Base-by-base conservation (phyloP, 768 basidiomycete species). In the Agaricus blazei region DNA sequence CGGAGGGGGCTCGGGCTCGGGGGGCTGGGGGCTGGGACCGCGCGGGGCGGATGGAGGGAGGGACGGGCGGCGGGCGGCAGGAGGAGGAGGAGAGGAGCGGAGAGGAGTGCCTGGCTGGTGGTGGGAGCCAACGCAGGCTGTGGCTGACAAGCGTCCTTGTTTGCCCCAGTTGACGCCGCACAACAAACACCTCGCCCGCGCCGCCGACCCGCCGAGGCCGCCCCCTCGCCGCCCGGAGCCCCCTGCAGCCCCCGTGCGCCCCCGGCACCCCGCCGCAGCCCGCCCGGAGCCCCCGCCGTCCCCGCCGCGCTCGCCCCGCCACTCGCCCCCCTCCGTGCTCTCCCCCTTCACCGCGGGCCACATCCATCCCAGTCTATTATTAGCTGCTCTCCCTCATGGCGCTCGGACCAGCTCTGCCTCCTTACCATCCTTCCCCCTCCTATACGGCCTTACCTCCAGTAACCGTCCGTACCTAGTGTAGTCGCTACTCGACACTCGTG, bases 81-180 rank as follows among this genome's bases (percentile, higher is more conserved):
- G 51, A 59, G 58, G 59, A 61, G 59, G 56, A 63, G 57, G 69
- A 36, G 59, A 51, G 57, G 67, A 61, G 60, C 62, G 58, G 62
- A 61, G 51, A 29, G 60, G 63, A 60, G 60, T 62, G 65, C 58
- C 67, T 12, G 28, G 75, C 73, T 19, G 68, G 72, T 75, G 77
- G 76, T 79, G 77, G 81, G 78, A 78, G 80, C 77, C 78, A 76
- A 72, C 74, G 74, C 34, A 34, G 69, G 67, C 65, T 71, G 72
- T 74, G 73, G 74, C 73, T 73, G 72, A 75, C 72, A 67, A 71
- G 66, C 65, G 67, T 67, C 63, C 45, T 67, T 75, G 75, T 76
- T 75, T 75, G 70, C 70, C 59, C 64, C 63, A 72, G 72, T 74
- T 73, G 71, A 71, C 72, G 70, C 59, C 19, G 28, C 52, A 40